Percentiles rank a stretch among this genome's conserved stretches.
Conservation (phyloP, 2,329 filamentous ascomycete genomes). For the Diaporthe nobilis region DNA sequence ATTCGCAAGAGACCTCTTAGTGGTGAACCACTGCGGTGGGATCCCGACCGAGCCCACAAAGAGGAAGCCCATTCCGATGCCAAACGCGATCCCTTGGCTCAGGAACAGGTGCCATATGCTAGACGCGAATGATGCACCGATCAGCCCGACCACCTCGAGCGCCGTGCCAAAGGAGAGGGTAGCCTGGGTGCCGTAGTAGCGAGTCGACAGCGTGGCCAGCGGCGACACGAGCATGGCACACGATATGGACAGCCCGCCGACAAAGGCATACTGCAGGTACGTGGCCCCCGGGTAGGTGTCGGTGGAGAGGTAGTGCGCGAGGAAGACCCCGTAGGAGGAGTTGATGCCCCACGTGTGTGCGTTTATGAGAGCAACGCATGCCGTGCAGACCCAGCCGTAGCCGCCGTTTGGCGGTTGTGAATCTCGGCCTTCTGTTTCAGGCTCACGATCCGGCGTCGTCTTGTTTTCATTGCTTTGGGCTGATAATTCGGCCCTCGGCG, state of each 20-base stretch:
- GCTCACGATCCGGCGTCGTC: neutral
- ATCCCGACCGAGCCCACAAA: constrained; percentile 70
- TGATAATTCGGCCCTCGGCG: neutral
- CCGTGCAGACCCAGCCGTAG: constrained; percentile 62
- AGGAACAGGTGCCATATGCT: constrained; percentile 83
- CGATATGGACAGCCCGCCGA: constrained; percentile 78
- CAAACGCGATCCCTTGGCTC: constrained; percentile 81
- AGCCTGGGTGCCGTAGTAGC: constrained; percentile 49
- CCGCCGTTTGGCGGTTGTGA: neutral
- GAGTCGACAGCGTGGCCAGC: constrained; percentile 30
- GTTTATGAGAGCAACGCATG: constrained; percentile 70
- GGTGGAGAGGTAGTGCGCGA: constrained; percentile 69
- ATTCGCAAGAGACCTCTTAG: constrained; percentile 71
- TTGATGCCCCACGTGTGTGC: constrained; percentile 84
- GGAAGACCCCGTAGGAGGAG: constrained; percentile 64
- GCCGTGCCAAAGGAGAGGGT: constrained; percentile 72
- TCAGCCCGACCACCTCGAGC: constrained; percentile 61
- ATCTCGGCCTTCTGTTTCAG: neutral
- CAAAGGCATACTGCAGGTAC: constrained; percentile 79
- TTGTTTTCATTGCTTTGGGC: neutral
- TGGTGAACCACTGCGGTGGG: too few species aligned
- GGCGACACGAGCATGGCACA: constrained; percentile 52
- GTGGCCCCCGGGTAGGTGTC: constrained; percentile 74
- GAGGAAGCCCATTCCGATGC: constrained; percentile 81
- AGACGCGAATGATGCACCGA: constrained; percentile 79